A percentile compares a stretch with the other conserved stretches of the same genome.
Evolutionary conservation across 1,139 yeast genomes (phyloP).

Genomic region (Debaryomyces sp.): DNA sequence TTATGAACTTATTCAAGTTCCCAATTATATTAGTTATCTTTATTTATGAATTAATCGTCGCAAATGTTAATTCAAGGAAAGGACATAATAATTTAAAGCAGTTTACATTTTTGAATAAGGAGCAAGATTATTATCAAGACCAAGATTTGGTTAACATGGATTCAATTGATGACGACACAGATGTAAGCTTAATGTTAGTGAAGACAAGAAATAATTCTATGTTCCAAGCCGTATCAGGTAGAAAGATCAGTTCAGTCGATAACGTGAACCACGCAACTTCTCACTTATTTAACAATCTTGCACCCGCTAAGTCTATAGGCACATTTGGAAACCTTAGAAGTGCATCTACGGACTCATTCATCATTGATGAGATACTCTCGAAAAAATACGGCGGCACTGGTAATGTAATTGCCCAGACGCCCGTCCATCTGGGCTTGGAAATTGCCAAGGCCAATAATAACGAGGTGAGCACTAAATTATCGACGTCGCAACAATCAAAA

Average conservation of each 20-base stretch:
- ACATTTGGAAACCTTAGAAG: conserved; percentile 35
- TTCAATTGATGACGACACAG: conserved; percentile 23
- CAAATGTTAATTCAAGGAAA: conserved; percentile 19
- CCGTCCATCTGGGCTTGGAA: conserved; percentile 6
- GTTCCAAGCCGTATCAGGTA: conserved; percentile 6
- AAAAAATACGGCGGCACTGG: conserved; percentile 27
- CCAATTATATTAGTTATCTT: conserved; percentile 40
- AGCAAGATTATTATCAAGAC: conserved; percentile 32
- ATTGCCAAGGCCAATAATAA: conserved; percentile 13
- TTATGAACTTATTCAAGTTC: conserved; percentile 30
- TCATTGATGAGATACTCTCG: conserved; percentile 33
- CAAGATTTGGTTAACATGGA: conserved; percentile 27
- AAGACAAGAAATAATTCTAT: conserved; percentile 26
- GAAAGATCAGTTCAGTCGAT: conserved; percentile 9
- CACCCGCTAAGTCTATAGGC: conserved; percentile 27
- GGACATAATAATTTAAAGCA: conserved; percentile 27
- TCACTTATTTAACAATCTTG: conserved; percentile 10
- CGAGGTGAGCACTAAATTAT: conserved; percentile 14
- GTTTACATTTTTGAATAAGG: conserved; percentile 39
- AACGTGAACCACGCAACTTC: conserved; percentile 5
- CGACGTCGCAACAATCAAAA: conserved; percentile 6
- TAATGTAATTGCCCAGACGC: conserved; percentile 1
- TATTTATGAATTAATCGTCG: conserved; percentile 32
- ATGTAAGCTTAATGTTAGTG: conserved; percentile 23
- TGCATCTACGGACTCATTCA: conserved; percentile 39